A percentile compares a stretch with the other conserved stretches of the same genome.
These are phyloP conservation scores for Pythium graminicola DNA, from an alignment of 352 stramenopile species.

Conservation along the genomic window DNA sequence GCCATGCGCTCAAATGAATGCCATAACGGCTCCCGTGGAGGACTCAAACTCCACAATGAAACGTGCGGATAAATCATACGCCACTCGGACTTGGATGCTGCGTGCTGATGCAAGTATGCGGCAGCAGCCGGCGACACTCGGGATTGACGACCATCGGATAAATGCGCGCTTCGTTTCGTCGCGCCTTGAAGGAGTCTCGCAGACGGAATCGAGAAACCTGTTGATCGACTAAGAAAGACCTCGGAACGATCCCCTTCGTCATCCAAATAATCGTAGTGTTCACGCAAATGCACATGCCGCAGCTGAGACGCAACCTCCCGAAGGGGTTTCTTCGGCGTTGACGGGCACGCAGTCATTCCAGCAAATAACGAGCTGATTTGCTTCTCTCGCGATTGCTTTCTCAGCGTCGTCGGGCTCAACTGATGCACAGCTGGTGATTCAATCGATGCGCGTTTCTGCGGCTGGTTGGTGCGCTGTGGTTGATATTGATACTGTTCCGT, in stretches of 20 bases:
- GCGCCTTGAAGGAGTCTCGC: background rate
- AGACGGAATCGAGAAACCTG: background rate
- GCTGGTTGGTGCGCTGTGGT: background rate
- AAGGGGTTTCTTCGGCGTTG: slow-evolving; percentile 4
- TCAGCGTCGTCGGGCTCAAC: background rate
- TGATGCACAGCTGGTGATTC: background rate
- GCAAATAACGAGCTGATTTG: background rate
- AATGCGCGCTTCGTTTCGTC: background rate
- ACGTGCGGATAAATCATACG: slow-evolving; percentile 23
- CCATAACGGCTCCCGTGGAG: slow-evolving; percentile 19
- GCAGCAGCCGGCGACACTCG: background rate
- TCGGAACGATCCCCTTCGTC: background rate
- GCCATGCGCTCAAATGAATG: slow-evolving; percentile 18
- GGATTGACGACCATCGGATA: background rate
- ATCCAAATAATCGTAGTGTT: background rate
- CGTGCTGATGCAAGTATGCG: slow-evolving; percentile 9
- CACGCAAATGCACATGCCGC: slow-evolving; percentile 8
- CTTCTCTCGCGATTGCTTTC: slow-evolving; percentile 3
- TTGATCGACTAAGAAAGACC: background rate
- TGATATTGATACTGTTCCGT: slow-evolving; percentile 15
- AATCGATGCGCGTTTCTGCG: background rate
- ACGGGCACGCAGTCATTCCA: background rate
- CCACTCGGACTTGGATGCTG: slow-evolving; percentile 14
- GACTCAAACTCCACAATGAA: slow-evolving; percentile 22
- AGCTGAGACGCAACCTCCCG: slow-evolving; percentile 24